A percentile compares a stretch with the other conserved stretches of the same genome.
Conservation (phyloP, 208 protist genomes). For the Blechomonas ayalai region DNA sequence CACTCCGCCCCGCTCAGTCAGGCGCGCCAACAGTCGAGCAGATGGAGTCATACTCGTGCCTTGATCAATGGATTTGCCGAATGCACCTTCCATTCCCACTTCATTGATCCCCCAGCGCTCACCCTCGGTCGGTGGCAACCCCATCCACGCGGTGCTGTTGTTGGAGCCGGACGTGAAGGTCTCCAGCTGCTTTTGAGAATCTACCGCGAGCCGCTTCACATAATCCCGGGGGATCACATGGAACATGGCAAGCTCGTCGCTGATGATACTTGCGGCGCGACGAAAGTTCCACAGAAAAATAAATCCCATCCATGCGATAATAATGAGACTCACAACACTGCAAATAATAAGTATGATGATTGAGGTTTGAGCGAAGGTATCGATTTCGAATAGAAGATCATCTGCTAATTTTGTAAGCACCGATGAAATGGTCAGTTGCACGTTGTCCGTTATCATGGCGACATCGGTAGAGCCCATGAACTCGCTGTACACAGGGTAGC, state of each 20-base stretch:
- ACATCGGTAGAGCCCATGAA: constrained; percentile 1
- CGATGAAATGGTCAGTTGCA: constrained; percentile 1
- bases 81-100: too few relatives aligned
- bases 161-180: constrained; percentile 2
- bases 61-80: too few relatives aligned
- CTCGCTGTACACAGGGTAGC: neutral
- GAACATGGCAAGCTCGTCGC: constrained; percentile 4
- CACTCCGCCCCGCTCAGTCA: too few relatives aligned
- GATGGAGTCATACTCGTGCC: too few relatives aligned
- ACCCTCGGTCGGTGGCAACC: too few relatives aligned
- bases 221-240: constrained; percentile 5
- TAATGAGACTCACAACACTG: neutral
- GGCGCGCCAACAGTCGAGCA: too few relatives aligned
- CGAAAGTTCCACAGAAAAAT: constrained; percentile 14
- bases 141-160: too few relatives aligned
- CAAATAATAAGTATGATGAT: constrained; percentile 6
- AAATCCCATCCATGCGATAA: neutral
- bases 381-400: too few relatives aligned
- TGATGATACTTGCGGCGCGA: constrained; percentile 3
- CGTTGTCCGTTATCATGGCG: constrained; percentile 6
- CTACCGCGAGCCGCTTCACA: constrained; percentile 2
- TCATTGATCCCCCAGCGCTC: too few relatives aligned
- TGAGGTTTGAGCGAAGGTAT: neutral
- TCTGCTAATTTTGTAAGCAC: too few relatives aligned
- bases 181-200: constrained; percentile 5